Evolutionary conservation across 169 alveolate species (phyloP), one percentile per base, ranked within the genome.

Genomic region (Babesia ovata): DNA sequence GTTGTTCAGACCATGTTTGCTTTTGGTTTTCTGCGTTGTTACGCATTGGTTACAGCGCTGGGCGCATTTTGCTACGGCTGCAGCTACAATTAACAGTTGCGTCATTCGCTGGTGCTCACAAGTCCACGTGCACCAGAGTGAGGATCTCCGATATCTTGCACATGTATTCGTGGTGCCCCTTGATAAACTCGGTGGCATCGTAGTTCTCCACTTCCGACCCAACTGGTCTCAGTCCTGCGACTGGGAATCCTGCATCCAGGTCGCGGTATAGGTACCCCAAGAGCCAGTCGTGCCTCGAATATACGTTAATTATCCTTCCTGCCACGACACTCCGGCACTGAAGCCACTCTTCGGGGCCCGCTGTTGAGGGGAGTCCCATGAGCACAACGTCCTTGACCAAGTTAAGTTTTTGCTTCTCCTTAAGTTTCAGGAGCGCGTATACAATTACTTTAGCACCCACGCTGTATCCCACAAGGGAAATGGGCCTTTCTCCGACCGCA

Each of bases 361-460:
- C 82, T 6, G 96, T 89, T 22, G 95, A 89, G 16, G 98, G 98
- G 48, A 94, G 85, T 21, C 98, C 98, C 74, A 94, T 91, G 63
- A 95, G 77, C 42, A 92, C 93, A 70, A 89, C 96, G 73, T 93
- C 95, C 75, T 87, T 86, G 44, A 95, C 93, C 63, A 85, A 72
- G 84, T 88, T 84, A 58, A 91, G 79, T 59, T 87, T 76, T 46
- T 89, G 78, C 84, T 86, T 67, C 61, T 86, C 85, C 76, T 93
- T 84, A 59, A 95, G 86, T 52, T 91, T 93, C 85, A 92, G 91
- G 53, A 95, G 84, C 36, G 96, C 87, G 67, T 93, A 85, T 75
- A 89, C 88, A 29, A 95, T 91, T 44, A 92, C 96, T 11, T 97
- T 87, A 19, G 97, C 97, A 24, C 98, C 98, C 90, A 94, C 92